Percentiles rank a stretch among this genome's conserved stretches.
phyloP scores from a whole-genome alignment of 352 stramenopile species.

The Globisporangium perplexum region DNA sequence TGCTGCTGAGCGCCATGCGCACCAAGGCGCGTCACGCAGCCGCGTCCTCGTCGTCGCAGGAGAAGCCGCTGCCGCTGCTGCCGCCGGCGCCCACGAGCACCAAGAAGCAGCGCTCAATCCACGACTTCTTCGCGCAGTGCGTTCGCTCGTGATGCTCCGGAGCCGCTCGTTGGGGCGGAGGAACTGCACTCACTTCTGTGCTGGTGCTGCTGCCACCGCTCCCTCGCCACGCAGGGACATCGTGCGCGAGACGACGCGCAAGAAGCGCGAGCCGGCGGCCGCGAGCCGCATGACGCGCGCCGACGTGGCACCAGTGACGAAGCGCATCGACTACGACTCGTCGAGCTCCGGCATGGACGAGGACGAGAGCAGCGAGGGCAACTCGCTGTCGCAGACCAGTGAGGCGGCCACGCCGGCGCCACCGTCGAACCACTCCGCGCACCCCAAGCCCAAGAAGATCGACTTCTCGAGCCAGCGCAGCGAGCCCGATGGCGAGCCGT shows the following conservation, averaged over 20 bases:
- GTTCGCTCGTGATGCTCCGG: neutral
- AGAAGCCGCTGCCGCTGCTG: constrained; percentile 1
- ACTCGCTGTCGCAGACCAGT: neutral
- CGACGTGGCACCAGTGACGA: constrained; percentile 47
- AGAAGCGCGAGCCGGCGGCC: constrained; percentile 19
- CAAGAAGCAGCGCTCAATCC: constrained; percentile 84
- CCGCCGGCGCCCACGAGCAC: constrained; percentile 9
- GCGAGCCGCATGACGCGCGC: constrained; percentile 15
- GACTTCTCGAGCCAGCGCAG: constrained; percentile 76
- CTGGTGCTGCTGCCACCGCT: neutral
- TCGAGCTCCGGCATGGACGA: constrained; percentile 32
- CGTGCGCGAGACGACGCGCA: constrained; percentile 22
- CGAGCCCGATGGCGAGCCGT: constrained; percentile 62
- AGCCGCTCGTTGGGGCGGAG: neutral
- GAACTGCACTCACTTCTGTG: neutral
- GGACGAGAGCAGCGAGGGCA: constrained; percentile 37
- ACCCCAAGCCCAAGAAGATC: constrained; percentile 61
- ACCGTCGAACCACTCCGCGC: neutral
- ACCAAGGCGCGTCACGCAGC: constrained; percentile 21
- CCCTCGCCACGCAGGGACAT: constrained; percentile 11
- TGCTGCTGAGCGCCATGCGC: constrained; percentile 33
- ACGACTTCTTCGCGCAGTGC: constrained; percentile 78
- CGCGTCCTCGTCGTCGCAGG: constrained; percentile 5
- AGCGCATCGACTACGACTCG: constrained; percentile 75
- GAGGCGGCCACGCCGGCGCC: constrained; percentile 14